Percentiles rank a stretch among this genome's conserved stretches.
These are phyloP conservation scores for Waitea zeae DNA, from an alignment of 1,284 basidiomycete genomes.

Conservation along the genomic window DNA sequence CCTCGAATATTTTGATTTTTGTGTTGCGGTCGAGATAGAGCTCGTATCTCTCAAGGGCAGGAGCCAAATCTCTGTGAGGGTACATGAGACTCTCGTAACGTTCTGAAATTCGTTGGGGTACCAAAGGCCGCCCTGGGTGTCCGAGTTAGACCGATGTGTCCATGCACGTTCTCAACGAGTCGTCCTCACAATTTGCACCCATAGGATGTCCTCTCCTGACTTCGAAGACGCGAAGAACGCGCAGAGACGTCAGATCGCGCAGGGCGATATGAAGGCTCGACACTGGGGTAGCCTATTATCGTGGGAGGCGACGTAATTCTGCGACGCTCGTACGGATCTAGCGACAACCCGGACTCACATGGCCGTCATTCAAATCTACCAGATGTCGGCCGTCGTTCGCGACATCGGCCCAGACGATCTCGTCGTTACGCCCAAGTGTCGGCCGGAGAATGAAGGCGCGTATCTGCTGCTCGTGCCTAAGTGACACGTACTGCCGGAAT, in stretches of 20 bases:
- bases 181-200: too few relatives aligned
- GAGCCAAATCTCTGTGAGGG: slow-evolving; percentile 11
- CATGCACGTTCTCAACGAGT: too few relatives aligned
- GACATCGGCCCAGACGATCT: slow-evolving; percentile 18
- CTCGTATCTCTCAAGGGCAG: slow-evolving; percentile 16
- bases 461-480: slow-evolving; percentile 21
- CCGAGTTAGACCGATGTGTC: too few relatives aligned
- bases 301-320: not conserved
- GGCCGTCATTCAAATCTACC: slow-evolving; percentile 7
- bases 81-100: slow-evolving; percentile 22
- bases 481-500: slow-evolving; percentile 18
- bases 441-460: slow-evolving; percentile 12
- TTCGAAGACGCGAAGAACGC: slow-evolving; percentile 20
- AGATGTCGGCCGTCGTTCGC: slow-evolving; percentile 23
- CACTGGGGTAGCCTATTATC: slow-evolving; percentile 9
- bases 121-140: too few relatives aligned
- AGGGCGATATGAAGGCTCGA: slow-evolving; percentile 19
- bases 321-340: not conserved
- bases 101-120: not conserved
- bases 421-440: slow-evolving; percentile 8
- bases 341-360: not conserved
- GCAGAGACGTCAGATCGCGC: slow-evolving; percentile 14
- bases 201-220: slow-evolving; percentile 13
- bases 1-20: slow-evolving; percentile 14
- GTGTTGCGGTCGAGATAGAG: slow-evolving; percentile 16